Conservation (phyloP, 1,284 basidiomycete genomes). For the Microbotryum scabiosae region DNA sequence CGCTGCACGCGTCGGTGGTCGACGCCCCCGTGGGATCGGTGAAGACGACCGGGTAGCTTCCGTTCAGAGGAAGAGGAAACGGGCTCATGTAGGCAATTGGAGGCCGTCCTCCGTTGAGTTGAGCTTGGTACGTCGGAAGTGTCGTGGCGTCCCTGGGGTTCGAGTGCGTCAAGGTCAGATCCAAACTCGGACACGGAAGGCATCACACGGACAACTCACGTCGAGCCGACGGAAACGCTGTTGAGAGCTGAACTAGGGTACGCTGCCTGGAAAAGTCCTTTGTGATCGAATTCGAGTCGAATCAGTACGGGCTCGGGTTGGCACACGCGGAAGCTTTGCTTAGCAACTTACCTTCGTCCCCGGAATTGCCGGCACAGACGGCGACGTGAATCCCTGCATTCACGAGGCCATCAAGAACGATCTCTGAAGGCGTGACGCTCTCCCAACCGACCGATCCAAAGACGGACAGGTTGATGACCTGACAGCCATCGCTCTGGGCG, state of each 20-base stretch:
- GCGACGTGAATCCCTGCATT: slow-evolving; percentile 10
- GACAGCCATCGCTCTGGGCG: slow-evolving; percentile 10
- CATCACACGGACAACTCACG: background rate
- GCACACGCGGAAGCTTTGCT: no score
- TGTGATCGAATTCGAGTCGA: no score
- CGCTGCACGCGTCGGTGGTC: slow-evolving; percentile 49
- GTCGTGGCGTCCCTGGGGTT: background rate
- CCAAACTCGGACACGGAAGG: no score
- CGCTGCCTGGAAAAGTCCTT: slow-evolving; percentile 15
- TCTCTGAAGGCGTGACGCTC: slow-evolving; percentile 10
- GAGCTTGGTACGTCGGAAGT: slow-evolving; percentile 29
- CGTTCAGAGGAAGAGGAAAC: slow-evolving; percentile 22
- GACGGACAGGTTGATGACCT: slow-evolving; percentile 25
- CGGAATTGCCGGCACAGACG: slow-evolving; percentile 20
- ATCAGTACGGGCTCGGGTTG: no score
- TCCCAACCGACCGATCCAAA: slow-evolving; percentile 18
- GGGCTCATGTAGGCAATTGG: slow-evolving; percentile 33
- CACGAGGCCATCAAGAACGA: slow-evolving; percentile 15
- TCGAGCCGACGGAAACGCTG: slow-evolving; percentile 9
- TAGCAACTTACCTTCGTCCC: slow-evolving; percentile 11
- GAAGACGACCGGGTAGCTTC: slow-evolving; percentile 35
- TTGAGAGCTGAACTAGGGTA: slow-evolving; percentile 9
- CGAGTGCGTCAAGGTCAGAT: no score
- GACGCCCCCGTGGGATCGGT: slow-evolving; percentile 36
- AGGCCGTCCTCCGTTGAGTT: slow-evolving; percentile 33